These are phyloP conservation scores for Metschnikowia dekortorum DNA, from an alignment of 805 yeast genomes.

Conservation along the genomic window DNA sequence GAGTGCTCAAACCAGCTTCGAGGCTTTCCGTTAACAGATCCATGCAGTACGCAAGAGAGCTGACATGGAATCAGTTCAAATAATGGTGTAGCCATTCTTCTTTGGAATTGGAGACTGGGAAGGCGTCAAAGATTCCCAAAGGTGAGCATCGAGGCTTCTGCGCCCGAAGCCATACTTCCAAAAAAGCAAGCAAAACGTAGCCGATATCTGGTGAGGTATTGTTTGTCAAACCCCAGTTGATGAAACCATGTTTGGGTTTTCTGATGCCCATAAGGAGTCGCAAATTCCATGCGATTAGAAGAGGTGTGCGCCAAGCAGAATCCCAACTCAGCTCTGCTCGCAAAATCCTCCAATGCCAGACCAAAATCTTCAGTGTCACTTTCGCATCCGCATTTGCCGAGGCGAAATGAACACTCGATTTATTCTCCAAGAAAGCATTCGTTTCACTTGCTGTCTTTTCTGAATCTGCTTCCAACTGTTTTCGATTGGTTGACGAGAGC, in stretches of 20 bases:
- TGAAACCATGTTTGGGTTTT: conserved; percentile 63
- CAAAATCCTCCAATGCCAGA: conserved; percentile 55
- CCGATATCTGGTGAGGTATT: conserved; percentile 71
- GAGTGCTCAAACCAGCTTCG: conserved; percentile 30
- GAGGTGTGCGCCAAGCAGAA: conserved; percentile 75
- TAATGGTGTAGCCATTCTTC: conserved; percentile 37
- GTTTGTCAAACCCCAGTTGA: conserved; percentile 82
- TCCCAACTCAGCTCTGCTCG: conserved; percentile 81
- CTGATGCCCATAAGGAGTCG: conserved; percentile 55
- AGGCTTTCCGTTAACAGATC: conserved; percentile 40
- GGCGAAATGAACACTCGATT: neutral
- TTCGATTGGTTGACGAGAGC: conserved; percentile 42
- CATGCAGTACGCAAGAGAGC: conserved; percentile 51
- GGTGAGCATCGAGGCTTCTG: conserved; percentile 44
- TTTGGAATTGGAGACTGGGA: conserved; percentile 24
- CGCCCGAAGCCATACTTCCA: conserved; percentile 67
- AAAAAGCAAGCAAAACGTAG: conserved; percentile 76
- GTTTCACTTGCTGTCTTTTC: conserved; percentile 1
- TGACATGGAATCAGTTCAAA: conserved; percentile 57
- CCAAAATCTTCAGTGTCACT: conserved; percentile 8
- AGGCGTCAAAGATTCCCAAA: conserved; percentile 36
- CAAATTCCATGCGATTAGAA: conserved; percentile 55
- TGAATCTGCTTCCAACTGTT: conserved; percentile 35
- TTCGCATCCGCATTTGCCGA: neutral
- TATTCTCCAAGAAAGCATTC: neutral